Conservation (phyloP, 805 yeast genomes). For the Saccharomycopsis babjevae region DNA sequence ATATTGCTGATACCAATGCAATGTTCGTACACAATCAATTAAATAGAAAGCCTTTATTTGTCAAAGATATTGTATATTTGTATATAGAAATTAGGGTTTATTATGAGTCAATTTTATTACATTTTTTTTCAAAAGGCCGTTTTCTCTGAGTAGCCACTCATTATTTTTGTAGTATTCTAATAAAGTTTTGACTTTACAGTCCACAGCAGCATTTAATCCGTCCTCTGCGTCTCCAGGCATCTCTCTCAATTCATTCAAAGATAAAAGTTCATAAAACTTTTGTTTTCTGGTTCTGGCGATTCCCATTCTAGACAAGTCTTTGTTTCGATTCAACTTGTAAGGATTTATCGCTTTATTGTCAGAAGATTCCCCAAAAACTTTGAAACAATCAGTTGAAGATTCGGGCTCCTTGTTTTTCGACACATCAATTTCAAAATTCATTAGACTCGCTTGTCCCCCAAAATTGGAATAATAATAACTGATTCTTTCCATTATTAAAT, state of each 20-base stretch:
- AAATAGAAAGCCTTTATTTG: not conserved
- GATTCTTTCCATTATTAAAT: slow-evolving; percentile 43
- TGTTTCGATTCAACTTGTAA: slow-evolving; percentile 29
- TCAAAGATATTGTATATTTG: not conserved
- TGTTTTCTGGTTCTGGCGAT: slow-evolving; percentile 61
- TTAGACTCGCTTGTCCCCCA: slow-evolving; percentile 23
- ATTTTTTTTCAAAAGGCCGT: not conserved
- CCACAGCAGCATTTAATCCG: slow-evolving; percentile 1
- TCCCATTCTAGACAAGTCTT: slow-evolving; percentile 36
- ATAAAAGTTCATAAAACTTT: slow-evolving; percentile 63
- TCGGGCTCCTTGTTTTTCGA: not conserved
- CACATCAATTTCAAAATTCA: slow-evolving; percentile 12
- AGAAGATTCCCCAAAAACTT: not conserved
- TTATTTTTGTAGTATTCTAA: not conserved
- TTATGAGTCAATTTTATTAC: slow-evolving; percentile 5
- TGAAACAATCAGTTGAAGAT: not conserved
- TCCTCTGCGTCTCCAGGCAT: slow-evolving; percentile 1
- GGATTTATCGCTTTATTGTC: slow-evolving; percentile 18
- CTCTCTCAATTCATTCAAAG: slow-evolving; percentile 60
- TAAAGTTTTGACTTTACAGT: not conserved
- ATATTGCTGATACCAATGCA: not conserved
- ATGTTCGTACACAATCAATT: not conserved
- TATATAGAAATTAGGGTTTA: not conserved
- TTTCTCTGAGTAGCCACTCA: not conserved
- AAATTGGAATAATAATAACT: slow-evolving; percentile 41